These are phyloP conservation scores for Poteriospumella lacustris DNA, from an alignment of 108 stramenopile species.

Conservation along the genomic window DNA sequence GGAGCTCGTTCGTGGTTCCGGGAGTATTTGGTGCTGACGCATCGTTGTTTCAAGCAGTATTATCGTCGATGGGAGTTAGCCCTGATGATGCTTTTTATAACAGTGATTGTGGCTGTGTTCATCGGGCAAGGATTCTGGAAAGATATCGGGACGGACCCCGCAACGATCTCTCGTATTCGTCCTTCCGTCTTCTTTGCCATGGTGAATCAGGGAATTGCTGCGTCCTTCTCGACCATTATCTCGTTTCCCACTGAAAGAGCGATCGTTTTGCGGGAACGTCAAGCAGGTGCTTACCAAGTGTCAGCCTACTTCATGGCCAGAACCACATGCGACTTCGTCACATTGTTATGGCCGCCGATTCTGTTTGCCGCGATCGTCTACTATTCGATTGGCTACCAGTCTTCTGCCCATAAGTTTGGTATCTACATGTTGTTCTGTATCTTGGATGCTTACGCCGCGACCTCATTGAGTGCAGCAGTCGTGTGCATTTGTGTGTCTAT, in stretches of 20 bases:
- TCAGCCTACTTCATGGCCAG: slow-evolving; percentile 12
- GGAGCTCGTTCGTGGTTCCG: not conserved
- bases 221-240: slow-evolving; percentile 8
- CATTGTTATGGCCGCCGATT: not conserved
- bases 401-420: slow-evolving; percentile 4
- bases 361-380: slow-evolving; percentile 26
- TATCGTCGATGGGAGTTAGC: not conserved
- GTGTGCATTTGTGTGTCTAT: not conserved
- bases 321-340: not conserved
- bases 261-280: slow-evolving; percentile 12
- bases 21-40: not conserved
- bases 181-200: slow-evolving; percentile 26
- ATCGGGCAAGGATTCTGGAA: not conserved
- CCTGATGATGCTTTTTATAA: not conserved
- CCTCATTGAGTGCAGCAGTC: slow-evolving; percentile 10
- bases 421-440: slow-evolving; percentile 22
- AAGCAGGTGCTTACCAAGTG: slow-evolving; percentile 19
- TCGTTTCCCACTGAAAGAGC: slow-evolving; percentile 16
- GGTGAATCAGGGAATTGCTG: slow-evolving; percentile 15
- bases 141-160: not conserved
- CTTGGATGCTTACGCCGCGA: slow-evolving; percentile 13
- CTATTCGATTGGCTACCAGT: slow-evolving; percentile 23
- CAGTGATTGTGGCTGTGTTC: not conserved
- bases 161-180: not conserved
- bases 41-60: not conserved